Percentiles rank a stretch among this genome's conserved stretches.
Conservation (phyloP, 1,284 basidiomycete species). For the Melanopsichium pennsylvanicum region DNA sequence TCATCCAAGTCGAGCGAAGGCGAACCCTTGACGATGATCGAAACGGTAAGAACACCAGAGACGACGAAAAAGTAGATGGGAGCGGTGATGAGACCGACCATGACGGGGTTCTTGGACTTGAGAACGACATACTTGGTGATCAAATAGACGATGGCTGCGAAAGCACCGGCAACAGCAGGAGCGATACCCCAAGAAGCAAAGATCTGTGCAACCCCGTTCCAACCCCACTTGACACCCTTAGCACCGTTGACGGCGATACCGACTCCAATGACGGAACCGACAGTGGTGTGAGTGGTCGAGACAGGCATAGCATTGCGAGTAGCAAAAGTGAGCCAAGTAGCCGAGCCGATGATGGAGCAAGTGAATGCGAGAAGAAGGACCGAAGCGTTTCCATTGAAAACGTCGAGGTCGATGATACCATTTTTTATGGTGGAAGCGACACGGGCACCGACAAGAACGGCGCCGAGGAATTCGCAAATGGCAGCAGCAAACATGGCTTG, state of each 20-base stretch:
- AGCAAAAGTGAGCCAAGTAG: conserved; percentile 43
- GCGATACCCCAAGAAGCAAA: conserved; percentile 49
- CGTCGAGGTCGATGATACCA: conserved; percentile 38
- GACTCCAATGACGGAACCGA: conserved; percentile 43
- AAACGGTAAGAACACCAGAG: conserved; percentile 24
- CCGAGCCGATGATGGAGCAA: conserved; percentile 41
- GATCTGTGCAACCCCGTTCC: conserved; percentile 44
- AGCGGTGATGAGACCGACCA: conserved; percentile 19
- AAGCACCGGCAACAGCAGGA: conserved; percentile 32
- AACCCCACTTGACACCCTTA: conserved; percentile 39
- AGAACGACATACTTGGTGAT: conserved; percentile 45
- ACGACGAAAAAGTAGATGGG: conserved; percentile 46
- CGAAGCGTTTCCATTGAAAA: conserved; percentile 38
- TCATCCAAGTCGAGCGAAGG: conserved; percentile 43
- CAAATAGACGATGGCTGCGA: conserved; percentile 35
- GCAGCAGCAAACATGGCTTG: conserved; percentile 40
- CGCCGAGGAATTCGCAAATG: conserved; percentile 49
- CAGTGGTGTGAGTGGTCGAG: conserved; percentile 47
- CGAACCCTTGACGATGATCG: conserved; percentile 48
- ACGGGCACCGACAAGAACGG: conserved; percentile 42
- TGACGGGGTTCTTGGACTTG: conserved; percentile 28
- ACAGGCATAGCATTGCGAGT: conserved; percentile 46
- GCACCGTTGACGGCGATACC: conserved; percentile 39
- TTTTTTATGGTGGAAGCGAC: conserved; percentile 47
- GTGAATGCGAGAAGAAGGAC: conserved; percentile 44